Conservation (phyloP, 371 early-diverging fungal genomes). For the Lichtheimia ornata region DNA sequence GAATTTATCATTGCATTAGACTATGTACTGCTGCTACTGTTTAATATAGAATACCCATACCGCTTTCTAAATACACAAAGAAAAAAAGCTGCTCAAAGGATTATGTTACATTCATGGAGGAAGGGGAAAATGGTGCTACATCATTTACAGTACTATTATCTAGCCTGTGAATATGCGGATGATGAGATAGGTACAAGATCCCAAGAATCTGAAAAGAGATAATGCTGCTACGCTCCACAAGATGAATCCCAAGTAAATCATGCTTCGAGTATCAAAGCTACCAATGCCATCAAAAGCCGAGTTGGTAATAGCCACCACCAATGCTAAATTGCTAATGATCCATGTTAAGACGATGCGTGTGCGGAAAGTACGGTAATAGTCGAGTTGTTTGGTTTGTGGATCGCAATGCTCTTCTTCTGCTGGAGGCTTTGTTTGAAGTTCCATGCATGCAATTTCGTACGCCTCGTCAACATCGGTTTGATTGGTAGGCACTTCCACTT, state of each 20-base stretch:
- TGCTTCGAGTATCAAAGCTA: conserved; percentile 23
- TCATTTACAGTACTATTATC: no score
- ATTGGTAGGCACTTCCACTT: conserved; percentile 76
- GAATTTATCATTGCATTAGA: conserved; percentile 28
- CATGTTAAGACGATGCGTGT: conserved; percentile 82
- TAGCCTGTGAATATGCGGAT: conserved; percentile 53
- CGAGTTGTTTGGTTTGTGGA: conserved; percentile 83
- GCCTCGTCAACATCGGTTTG: conserved; percentile 76
- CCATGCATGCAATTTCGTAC: conserved; percentile 71
- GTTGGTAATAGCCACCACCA: conserved; percentile 65
- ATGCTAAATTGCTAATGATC: conserved; percentile 80
- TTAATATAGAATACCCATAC: no score
- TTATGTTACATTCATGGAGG: no score
- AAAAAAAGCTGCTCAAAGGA: no score
- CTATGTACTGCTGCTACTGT: no score
- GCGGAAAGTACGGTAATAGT: conserved; percentile 88
- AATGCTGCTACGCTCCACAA: conserved; percentile 88
- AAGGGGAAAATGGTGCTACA: no score
- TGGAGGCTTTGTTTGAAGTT: conserved; percentile 49
- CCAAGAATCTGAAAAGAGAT: conserved; percentile 78
- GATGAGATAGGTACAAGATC: conserved; percentile 74
- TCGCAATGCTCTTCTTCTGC: conserved; percentile 67
- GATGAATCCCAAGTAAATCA: conserved; percentile 75
- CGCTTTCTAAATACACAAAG: no score
- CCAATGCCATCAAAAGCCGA: conserved; percentile 30